Base-by-base conservation (phyloP, 345 rosid genomes). In the Citrus inodora region DNA sequence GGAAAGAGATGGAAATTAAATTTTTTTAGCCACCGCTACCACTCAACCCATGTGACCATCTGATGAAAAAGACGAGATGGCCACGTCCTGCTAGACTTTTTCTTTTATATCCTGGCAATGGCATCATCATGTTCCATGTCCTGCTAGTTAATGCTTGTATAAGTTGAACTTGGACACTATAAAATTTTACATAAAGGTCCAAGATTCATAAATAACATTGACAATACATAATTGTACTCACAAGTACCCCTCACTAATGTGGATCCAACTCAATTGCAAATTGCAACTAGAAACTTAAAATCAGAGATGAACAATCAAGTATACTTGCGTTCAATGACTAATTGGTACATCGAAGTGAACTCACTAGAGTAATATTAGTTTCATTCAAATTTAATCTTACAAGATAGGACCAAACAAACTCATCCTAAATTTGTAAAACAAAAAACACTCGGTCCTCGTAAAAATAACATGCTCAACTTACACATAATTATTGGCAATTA, bases 31-130 rank as follows among this genome's bases (percentile, higher is more conserved):
- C 74, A 65, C 75, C 73, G 37, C 37, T 68, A 74, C 72, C 84
- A 53, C 67, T 76, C 71, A 62, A 51, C 80, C 88, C 89, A 85
- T 83, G 91, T 88, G 91, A 88, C 10, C 24, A 81, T 67, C 67
- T 70, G 83, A 27, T 68, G 14, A 5, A 84, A 70, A 71, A 58
- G 78, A 64, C 22, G 27, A 74, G 46, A 38, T 61, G 24, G 58
- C 27, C 22, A 66, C 38, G 71, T 73, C 63, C 40, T 28, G 22
- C 51, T 5, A 3, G 9, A 21, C 64, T n/a, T 60, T 60, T 74
- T 42, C 70, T 67, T 82, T 82, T 76, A 46, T 64, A 37, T 73
- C 48, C 56, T 53, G 79, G 66, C 60, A 19, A 46, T 46, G 51
- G 51, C 21, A 32, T 68, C 83, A 81, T 62, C 84, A 67, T 79